Evolutionary conservation across 2,329 filamentous ascomycete species (phyloP).

Genomic region (Penicillium polonicum): DNA sequence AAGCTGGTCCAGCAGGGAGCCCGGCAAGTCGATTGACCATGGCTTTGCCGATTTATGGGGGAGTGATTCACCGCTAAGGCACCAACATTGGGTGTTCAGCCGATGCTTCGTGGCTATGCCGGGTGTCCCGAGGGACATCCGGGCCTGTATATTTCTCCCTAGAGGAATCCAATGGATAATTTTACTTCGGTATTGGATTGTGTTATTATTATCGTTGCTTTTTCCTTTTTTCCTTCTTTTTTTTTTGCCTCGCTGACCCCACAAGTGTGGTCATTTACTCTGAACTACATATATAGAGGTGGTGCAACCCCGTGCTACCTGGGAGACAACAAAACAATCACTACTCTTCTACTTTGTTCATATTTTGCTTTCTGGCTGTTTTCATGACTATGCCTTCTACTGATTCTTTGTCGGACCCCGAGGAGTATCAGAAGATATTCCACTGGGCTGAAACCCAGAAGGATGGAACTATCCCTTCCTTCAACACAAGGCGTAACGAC

Average conservation of each 20-base stretch:
- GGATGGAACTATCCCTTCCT: conserved; percentile 56
- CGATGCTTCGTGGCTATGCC: conserved; percentile 8
- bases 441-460: conserved; percentile 63
- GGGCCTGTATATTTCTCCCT: neutral
- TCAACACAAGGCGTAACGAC: conserved; percentile 54
- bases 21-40: conserved; percentile 26
- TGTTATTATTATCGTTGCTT: neutral
- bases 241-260: neutral
- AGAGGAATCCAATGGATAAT: neutral
- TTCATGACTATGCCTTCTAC: conserved; percentile 28
- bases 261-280: neutral
- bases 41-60: conserved; percentile 27
- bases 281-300: neutral
- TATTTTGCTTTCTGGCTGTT: neutral
- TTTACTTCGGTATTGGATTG: neutral
- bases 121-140: neutral
- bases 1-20: conserved; percentile 9
- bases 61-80: neutral
- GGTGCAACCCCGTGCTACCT: neutral
- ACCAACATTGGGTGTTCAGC: neutral
- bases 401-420: conserved; percentile 26
- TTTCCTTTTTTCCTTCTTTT: neutral
- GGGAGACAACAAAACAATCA: neutral
- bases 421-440: conserved; percentile 53
- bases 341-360: neutral